Evolutionary conservation across 192 early-diverging fungal genomes (phyloP), one percentile per base, ranked within the genome.

Genomic region (Dimargaris cristalligena): DNA sequence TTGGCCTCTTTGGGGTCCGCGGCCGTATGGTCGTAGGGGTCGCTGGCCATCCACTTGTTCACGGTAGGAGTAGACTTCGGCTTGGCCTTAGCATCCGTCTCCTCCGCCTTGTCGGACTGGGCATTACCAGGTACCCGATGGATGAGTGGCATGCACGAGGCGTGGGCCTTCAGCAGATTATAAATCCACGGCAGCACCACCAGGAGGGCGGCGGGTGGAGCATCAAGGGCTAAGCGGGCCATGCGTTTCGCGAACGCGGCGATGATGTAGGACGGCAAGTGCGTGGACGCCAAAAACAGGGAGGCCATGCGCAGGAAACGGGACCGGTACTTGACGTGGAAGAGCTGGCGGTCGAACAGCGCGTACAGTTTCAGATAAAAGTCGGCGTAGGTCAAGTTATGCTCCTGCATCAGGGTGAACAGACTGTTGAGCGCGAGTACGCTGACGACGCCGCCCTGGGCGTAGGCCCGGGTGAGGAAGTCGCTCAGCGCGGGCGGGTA

Each of bases 381-480:
- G 65, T 92, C 86, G n/a, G 93, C 93, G 63, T 99, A 99, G 74
- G 95, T 91, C 32, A 99, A 71, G 62, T 93, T 94, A 71, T 99
- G 83, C 62, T 97, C 84, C n/a, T 78, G 72, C 49, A 99, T 94
- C 62, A 99, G 74, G 20, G 94, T 91, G 56, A 97, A 99, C 22
- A 99, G 70, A 30, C 93, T 91, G 66, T 97, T 95, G 44, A 99
- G 74, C 4, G 95, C 93, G 56, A 99, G 71, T 44, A 99, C 61
- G 69, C 90, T 91, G 63, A 91, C 67, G 9, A 83, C 81, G 4
- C 93, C 93, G 62, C 94, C 91, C 33, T 76, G 71, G 59, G 93
- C 84, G 64, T 97, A 96, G 18, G 90, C 76, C 35, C 83, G 86
- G 11, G 84, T 90, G 77, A 99, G 76, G 67, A 93, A 99, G 63